Evolutionary conservation across 768 basidiomycete genomes (phyloP), one percentile per base, ranked within the genome.

Genomic region (Tricholomella constricta): DNA sequence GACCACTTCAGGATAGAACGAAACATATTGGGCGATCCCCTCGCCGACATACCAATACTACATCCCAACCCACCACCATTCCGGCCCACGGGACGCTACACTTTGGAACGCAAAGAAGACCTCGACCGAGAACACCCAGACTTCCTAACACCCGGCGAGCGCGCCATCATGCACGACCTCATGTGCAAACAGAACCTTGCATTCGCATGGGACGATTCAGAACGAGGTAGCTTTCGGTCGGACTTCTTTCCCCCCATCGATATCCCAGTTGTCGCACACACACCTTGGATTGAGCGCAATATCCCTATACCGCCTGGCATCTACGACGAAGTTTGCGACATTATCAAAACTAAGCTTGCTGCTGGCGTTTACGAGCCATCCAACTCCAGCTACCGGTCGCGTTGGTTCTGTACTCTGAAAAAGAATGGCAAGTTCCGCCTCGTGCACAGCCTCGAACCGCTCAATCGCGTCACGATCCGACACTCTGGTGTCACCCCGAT

Each of bases 121-220:
- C 40, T 66, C 2, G 58, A 65, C 1, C 34, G 61, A 0, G 55
- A 56, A 5, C 46, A 60, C 4, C 26, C 40, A 0, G 55, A 47
- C 2, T 77, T 77, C 47, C 63, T 79, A 0, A 66, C 49, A 60
- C 58, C 61, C 0, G 68, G 70, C 19, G 74, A 77, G 40, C 51
- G 55, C 4, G 62, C 61, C 7, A 51, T 77, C 3, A 22, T 70
- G 1, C 65, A 73, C 26, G 60, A 73, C n/a, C 42, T 75, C 2
- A 59, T 78, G 50, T 56, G 46, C 17, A 19, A 50, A 14, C 67
- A 74, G 3, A 58, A 77, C 23, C 8, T 55, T 0, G 72, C 53
- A 0, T 72, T 80, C 29, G 73, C 77, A 0, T 80, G 72, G 75
- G 52, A 68, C 2, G 70, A 78, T 8, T 7, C 35, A 0, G 72